These are phyloP conservation scores for Pseudozyma flocculosa DNA, from an alignment of 1,284 basidiomycete species.

Conservation along the genomic window DNA sequence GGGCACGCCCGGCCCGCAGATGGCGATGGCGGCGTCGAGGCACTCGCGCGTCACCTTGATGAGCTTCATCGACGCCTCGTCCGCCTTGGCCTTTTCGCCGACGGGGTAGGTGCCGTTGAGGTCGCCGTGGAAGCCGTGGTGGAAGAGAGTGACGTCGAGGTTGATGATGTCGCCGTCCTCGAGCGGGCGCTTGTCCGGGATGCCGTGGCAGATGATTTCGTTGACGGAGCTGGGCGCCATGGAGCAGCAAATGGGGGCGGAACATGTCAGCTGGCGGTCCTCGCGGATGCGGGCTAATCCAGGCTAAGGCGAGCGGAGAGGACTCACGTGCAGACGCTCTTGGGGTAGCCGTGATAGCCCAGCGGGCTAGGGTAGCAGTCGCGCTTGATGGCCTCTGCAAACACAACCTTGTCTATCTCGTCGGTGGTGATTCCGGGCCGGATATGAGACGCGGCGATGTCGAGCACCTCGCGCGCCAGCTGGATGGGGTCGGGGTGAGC, in stretches of 20 bases:
- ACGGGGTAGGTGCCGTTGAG: conserved; percentile 55
- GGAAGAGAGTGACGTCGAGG: conserved; percentile 66
- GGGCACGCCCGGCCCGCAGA: conserved; percentile 73
- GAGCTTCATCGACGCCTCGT: conserved; percentile 43
- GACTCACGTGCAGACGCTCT: conserved; percentile 81
- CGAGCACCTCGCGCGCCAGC: conserved; percentile 87
- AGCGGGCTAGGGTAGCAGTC: conserved; percentile 91
- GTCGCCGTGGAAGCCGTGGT: conserved; percentile 56
- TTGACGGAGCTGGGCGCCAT: conserved; percentile 73
- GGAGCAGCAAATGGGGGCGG: no score
- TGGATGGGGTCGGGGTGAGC: conserved; percentile 59
- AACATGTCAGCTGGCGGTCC: no score
- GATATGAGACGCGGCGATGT: conserved; percentile 80
- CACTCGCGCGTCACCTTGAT: conserved; percentile 62
- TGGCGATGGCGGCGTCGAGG: conserved; percentile 70
- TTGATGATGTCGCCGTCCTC: conserved; percentile 45
- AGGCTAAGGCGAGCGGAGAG: no score
- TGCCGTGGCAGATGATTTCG: conserved; percentile 92
- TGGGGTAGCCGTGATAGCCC: conserved; percentile 89
- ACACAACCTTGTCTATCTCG: conserved; percentile 86
- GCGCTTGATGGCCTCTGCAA: conserved; percentile 85
- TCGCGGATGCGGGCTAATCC: no score
- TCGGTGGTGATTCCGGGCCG: conserved; percentile 92
- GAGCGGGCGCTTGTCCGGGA: conserved; percentile 50
- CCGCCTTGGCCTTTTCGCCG: conserved; percentile 43